Evolutionary conservation across 306 rosid species (phyloP).

Genomic region (Glycine soja): DNA sequence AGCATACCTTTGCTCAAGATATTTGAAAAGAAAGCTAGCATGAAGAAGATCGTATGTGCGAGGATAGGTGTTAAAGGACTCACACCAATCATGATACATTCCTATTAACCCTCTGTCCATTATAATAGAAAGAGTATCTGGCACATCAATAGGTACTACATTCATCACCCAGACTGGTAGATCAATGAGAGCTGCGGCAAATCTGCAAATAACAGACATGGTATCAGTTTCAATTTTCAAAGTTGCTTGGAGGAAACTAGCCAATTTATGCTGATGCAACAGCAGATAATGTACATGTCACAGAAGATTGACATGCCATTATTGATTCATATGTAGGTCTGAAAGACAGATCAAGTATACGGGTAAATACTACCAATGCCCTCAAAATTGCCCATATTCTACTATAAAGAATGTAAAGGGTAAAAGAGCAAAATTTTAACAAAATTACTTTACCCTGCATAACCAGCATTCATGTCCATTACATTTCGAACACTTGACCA

Average conservation of each 20-base stretch:
- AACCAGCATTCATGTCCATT: slow-evolving; percentile 97
- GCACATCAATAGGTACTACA: slow-evolving; percentile 74
- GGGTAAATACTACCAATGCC: too few species aligned
- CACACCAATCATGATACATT: slow-evolving; percentile 97
- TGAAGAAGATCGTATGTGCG: slow-evolving; percentile 90
- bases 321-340: neutral
- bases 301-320: slow-evolving; percentile 6
- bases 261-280: neutral
- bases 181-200: slow-evolving; percentile 86
- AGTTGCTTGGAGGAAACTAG: slow-evolving; percentile 11
- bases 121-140: slow-evolving; percentile 74
- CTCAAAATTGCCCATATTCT: too few species aligned
- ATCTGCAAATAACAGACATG: slow-evolving; percentile 57
- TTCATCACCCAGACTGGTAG: slow-evolving; percentile 92
- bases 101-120: slow-evolving; percentile 88
- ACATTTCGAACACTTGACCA: slow-evolving; percentile 88
- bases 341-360: too few species aligned
- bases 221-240: slow-evolving; percentile 38
- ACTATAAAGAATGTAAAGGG: neutral
- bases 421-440: neutral
- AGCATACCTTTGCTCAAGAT: slow-evolving; percentile 69
- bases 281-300: neutral
- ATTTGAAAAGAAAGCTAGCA: slow-evolving; percentile 73
- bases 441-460: slow-evolving; percentile 80
- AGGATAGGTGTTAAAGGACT: slow-evolving; percentile 87